Evolutionary conservation across 2,329 filamentous ascomycete genomes (phyloP).

Genomic region (Nemania abortiva): DNA sequence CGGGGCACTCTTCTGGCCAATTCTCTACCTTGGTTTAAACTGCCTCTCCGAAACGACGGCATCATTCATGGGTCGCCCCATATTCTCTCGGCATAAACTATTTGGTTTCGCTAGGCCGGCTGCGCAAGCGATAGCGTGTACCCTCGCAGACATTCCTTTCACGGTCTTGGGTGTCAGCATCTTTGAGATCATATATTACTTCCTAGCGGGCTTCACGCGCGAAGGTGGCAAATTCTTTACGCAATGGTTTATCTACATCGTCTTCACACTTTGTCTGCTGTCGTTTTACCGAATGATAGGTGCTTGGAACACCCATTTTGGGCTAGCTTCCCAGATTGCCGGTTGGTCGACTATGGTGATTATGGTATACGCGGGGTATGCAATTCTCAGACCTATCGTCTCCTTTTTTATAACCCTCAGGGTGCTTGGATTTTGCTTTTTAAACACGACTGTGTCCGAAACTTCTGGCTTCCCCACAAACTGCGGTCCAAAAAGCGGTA

Average conservation of each 20-base stretch:
- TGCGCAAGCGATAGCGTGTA: conserved; percentile 62
- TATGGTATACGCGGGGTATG: conserved; percentile 24
- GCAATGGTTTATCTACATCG: conserved; percentile 25
- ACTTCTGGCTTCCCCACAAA: no score
- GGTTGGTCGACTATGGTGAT: conserved; percentile 25
- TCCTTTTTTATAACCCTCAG: no score
- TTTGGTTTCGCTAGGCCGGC: conserved; percentile 58
- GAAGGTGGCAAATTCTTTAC: conserved; percentile 72
- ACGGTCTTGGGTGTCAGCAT: conserved; percentile 68
- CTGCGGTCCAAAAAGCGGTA: no score
- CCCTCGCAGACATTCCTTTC: conserved; percentile 62
- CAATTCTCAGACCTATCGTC: neutral
- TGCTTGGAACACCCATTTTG: conserved; percentile 25
- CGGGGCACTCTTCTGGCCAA: conserved; percentile 71
- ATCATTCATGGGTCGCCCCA: conserved; percentile 71
- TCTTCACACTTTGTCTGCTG: conserved; percentile 19
- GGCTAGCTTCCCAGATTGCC: conserved; percentile 17
- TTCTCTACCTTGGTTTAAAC: conserved; percentile 73
- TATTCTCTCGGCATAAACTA: conserved; percentile 78
- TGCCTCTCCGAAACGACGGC: conserved; percentile 71
- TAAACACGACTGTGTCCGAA: no score
- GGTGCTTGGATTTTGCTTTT: no score
- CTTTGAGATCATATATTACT: conserved; percentile 73
- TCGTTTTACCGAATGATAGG: conserved; percentile 26
- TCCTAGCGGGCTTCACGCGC: conserved; percentile 66